phyloP scores from a whole-genome alignment of 306 rosid genomes.

The Prinsepia uniflora region DNA sequence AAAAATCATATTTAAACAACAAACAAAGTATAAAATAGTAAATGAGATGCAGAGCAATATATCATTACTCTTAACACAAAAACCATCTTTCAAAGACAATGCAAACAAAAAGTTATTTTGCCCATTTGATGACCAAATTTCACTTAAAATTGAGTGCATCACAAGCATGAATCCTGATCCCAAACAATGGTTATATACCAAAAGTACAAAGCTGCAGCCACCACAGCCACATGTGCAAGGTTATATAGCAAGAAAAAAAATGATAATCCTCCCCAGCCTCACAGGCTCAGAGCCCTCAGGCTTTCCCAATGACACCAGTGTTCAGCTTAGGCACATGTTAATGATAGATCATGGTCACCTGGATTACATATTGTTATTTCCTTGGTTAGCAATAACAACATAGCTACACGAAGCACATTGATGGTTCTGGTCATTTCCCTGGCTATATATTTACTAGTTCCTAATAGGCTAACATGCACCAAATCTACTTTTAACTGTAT shows the following conservation, averaged over 20 bases:
- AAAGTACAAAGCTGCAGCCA: background rate
- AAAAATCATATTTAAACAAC: too few relatives aligned
- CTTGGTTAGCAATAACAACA: background rate
- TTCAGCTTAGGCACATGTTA: background rate
- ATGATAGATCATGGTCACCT: background rate
- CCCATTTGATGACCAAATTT: too few relatives aligned
- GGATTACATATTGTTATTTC: background rate
- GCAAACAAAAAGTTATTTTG: too few relatives aligned
- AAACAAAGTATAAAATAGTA: too few relatives aligned
- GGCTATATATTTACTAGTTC: background rate
- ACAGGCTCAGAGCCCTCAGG: background rate
- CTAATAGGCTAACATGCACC: background rate
- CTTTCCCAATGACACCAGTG: background rate
- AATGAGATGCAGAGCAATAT: too few relatives aligned
- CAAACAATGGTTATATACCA: background rate
- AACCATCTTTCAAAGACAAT: too few relatives aligned
- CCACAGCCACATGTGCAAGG: constrained; percentile 3
- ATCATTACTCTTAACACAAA: too few relatives aligned
- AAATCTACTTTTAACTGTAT: background rate
- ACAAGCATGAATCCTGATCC: background rate
- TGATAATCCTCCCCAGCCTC: background rate
- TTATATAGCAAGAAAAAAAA: constrained; percentile 1
- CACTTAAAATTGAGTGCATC: constrained; percentile 39
- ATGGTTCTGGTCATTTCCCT: background rate
- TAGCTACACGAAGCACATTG: background rate